These are phyloP conservation scores for Heterobasidion occidentale DNA, from an alignment of 1,284 basidiomycete species.

Conservation along the genomic window DNA sequence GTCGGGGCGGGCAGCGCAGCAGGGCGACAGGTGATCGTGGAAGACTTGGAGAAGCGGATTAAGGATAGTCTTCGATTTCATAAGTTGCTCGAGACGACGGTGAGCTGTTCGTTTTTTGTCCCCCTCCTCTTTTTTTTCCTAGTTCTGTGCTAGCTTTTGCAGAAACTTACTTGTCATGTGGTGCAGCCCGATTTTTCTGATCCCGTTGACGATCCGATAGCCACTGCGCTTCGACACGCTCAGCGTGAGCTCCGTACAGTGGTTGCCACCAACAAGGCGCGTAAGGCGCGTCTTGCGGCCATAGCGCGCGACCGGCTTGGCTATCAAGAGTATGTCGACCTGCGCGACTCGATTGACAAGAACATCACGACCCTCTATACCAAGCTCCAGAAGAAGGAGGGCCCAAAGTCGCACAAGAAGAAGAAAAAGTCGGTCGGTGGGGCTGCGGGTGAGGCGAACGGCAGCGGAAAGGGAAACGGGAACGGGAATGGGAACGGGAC, in stretches of 20 bases:
- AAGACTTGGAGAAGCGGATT: constrained; percentile 62
- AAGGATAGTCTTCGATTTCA: constrained; percentile 67
- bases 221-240: constrained; percentile 81
- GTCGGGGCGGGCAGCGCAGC: constrained; percentile 66
- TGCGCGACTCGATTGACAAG: constrained; percentile 78
- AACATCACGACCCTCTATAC: constrained; percentile 64
- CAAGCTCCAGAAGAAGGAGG: constrained; percentile 71
- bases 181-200: constrained; percentile 67
- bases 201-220: constrained; percentile 89
- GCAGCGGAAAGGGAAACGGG: constrained; percentile 9
- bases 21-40: constrained; percentile 64
- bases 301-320: constrained; percentile 86
- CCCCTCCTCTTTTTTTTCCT: neutral
- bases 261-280: constrained; percentile 74
- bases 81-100: constrained; percentile 51
- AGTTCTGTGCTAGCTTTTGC: no score
- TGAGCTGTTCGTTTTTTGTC: constrained; percentile 23
- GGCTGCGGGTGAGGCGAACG: constrained; percentile 27
- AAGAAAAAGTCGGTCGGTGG: constrained; percentile 46
- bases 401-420: constrained; percentile 59
- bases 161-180: constrained; percentile 6
- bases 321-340: constrained; percentile 81
- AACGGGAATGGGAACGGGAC: constrained; percentile 5
- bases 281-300: constrained; percentile 65
- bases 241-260: constrained; percentile 79